Conservation (phyloP, 768 basidiomycete genomes). For the Boletus pseudo-olivaceus region DNA sequence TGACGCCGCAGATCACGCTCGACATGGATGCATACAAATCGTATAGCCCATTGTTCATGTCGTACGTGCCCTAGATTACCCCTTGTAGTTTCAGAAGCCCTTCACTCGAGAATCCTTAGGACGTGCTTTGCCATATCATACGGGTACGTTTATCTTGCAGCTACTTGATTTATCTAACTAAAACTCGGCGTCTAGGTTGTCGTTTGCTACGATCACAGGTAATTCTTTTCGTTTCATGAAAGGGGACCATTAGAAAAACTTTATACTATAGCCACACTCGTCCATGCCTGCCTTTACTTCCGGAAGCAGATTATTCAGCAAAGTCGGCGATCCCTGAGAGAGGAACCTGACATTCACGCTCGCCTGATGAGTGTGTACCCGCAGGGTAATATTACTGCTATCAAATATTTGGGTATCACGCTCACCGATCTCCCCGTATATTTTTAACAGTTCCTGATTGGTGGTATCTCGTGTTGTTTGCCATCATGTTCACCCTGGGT, state of each 20-base stretch:
- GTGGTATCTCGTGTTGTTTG: constrained; percentile 76
- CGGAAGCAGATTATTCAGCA: constrained; percentile 77
- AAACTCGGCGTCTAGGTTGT: constrained; percentile 61
- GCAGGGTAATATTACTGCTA: constrained; percentile 29
- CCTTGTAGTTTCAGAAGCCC: background rate
- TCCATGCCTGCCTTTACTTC: constrained; percentile 54
- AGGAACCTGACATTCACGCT: constrained; percentile 83
- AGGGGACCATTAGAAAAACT: background rate
- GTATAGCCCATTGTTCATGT: constrained; percentile 61
- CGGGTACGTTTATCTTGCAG: constrained; percentile 11
- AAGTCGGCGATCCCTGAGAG: constrained; percentile 62
- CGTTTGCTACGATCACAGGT: constrained; percentile 80
- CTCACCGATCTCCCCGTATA: background rate
- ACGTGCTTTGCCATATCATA: constrained; percentile 31
- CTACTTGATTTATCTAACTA: background rate
- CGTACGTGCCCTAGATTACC: constrained; percentile 27
- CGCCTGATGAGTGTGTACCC: constrained; percentile 74
- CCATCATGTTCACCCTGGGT: constrained; percentile 68
- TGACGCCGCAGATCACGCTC: constrained; percentile 51
- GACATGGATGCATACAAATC: constrained; percentile 48
- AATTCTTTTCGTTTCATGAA: background rate
- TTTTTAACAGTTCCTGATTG: constrained; percentile 64
- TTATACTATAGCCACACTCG: constrained; percentile 21
- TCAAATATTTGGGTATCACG: background rate
- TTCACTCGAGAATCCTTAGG: constrained; percentile 9